phyloP scores from a whole-genome alignment of 2,329 filamentous ascomycete genomes.

The Amauroascus verrucosus region DNA sequence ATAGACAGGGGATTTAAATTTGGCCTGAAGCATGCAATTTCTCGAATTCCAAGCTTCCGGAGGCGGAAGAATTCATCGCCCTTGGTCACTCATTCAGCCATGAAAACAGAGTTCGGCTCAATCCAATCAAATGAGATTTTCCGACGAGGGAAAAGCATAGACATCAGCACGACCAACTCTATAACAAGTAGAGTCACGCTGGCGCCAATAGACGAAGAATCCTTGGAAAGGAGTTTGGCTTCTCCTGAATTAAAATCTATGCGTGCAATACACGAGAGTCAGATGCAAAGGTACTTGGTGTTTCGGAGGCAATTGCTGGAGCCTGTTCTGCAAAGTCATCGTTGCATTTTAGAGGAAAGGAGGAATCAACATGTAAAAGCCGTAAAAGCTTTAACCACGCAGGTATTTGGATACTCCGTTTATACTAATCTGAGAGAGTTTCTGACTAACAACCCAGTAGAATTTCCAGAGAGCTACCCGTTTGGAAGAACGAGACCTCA shows the following conservation, averaged over 20 bases:
- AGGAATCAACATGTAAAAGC: constrained; percentile 23
- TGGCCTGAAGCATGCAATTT: constrained; percentile 15
- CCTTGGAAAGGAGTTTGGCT: constrained; percentile 27
- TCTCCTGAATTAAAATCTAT: constrained; percentile 20
- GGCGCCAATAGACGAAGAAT: constrained; percentile 23
- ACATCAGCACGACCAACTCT: background rate
- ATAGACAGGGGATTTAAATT: constrained; percentile 11
- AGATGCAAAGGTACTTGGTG: constrained; percentile 13
- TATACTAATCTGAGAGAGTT: background rate
- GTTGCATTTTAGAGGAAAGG: constrained; percentile 23
- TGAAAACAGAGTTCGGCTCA: background rate
- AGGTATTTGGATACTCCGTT: constrained; percentile 23
- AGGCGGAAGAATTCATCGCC: constrained; percentile 7
- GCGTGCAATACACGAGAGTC: constrained; percentile 10
- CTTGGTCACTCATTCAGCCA: background rate
- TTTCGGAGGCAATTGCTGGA: constrained; percentile 28
- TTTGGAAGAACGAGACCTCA: constrained; percentile 37
- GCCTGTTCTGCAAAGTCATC: constrained; percentile 25
- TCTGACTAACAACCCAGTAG: constrained; percentile 19
- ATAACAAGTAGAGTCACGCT: background rate
- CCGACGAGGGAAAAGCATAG: background rate
- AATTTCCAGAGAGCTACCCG: constrained; percentile 28
- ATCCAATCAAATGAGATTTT: background rate
- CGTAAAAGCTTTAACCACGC: constrained; percentile 31
- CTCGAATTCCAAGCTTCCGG: constrained; percentile 11